Evolutionary conservation across 1,284 basidiomycete species (phyloP).

Genomic region (Rugosomyces carneus): DNA sequence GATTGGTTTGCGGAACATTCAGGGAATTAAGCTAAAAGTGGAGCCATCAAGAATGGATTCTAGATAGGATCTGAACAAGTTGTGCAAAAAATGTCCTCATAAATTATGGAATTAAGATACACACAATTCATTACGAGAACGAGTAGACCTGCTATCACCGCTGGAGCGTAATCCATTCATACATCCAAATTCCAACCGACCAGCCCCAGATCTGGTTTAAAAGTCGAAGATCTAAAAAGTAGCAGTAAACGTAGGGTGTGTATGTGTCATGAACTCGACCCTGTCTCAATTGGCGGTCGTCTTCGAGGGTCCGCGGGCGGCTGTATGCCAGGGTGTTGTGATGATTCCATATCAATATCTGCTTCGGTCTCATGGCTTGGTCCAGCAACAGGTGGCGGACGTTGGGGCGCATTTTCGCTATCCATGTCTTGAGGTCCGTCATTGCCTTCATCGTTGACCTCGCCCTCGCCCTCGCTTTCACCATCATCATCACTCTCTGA

Average conservation of each 20-base stretch:
- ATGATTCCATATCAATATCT: slow-evolving; percentile 9
- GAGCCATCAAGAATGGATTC: too few relatives aligned
- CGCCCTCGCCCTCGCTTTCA: slow-evolving; percentile 1
- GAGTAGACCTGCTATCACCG: neutral
- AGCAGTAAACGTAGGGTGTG: neutral
- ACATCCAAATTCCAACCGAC: too few relatives aligned
- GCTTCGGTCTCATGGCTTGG: neutral
- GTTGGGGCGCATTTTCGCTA: neutral
- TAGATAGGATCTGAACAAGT: too few relatives aligned
- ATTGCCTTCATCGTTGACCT: neutral
- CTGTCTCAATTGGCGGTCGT: slow-evolving; percentile 13
- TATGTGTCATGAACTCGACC: slow-evolving; percentile 1
- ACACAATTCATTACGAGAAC: neutral
- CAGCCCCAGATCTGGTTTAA: too few relatives aligned
- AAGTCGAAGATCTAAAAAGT: neutral
- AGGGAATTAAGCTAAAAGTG: neutral
- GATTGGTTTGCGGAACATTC: too few relatives aligned
- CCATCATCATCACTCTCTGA: slow-evolving; percentile 16
- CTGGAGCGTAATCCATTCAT: neutral
- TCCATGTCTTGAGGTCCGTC: neutral
- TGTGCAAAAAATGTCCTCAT: neutral
- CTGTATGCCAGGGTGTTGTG: slow-evolving; percentile 1
- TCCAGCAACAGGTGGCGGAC: neutral
- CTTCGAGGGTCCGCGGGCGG: slow-evolving; percentile 18
- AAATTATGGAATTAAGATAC: slow-evolving; percentile 12